phyloP scores from a whole-genome alignment of 1,139 yeast genomes.

The Lodderomyces margitis region DNA sequence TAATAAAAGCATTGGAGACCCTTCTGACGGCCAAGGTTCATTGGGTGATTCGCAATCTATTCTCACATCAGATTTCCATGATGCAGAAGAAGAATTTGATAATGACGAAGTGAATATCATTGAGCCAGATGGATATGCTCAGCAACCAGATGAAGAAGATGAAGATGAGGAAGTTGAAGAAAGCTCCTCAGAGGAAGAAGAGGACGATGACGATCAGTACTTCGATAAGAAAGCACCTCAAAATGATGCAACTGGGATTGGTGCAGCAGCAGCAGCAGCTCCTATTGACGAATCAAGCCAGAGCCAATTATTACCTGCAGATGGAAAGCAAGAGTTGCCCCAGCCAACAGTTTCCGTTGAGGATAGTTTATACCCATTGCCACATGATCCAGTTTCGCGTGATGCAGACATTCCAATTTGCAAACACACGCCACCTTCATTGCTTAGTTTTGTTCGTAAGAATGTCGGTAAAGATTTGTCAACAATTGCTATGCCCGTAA shows the following conservation, averaged over 20 bases:
- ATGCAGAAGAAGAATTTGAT: slow-evolving; percentile 60
- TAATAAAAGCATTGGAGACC: slow-evolving; percentile 7
- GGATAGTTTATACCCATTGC: slow-evolving; percentile 65
- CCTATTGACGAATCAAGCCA: slow-evolving; percentile 5
- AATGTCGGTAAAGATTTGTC: slow-evolving; percentile 91
- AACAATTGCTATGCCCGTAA: slow-evolving; percentile 89
- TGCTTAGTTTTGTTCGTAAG: slow-evolving; percentile 75
- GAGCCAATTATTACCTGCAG: neutral
- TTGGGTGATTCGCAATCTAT: slow-evolving; percentile 28
- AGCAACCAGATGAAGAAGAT: slow-evolving; percentile 15
- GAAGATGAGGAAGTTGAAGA: slow-evolving; percentile 12
- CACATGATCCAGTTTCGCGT: slow-evolving; percentile 49
- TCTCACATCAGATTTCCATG: slow-evolving; percentile 53
- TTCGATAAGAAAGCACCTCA: neutral
- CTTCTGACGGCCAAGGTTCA: slow-evolving; percentile 5
- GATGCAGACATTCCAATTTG: slow-evolving; percentile 62
- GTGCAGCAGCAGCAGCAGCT: slow-evolving; percentile 5
- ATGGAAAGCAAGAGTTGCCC: slow-evolving; percentile 11
- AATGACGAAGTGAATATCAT: slow-evolving; percentile 39
- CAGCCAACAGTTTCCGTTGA: slow-evolving; percentile 17
- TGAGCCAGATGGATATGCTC: slow-evolving; percentile 16
- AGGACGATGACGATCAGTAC: slow-evolving; percentile 11
- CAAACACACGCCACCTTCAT: slow-evolving; percentile 72
- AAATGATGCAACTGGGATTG: too few relatives aligned
- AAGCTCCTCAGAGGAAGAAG: slow-evolving; percentile 19